A percentile compares a stretch with the other conserved stretches of the same genome.
These are phyloP conservation scores for Pythium apleroticum DNA, from an alignment of 352 stramenopile species.

Conservation along the genomic window DNA sequence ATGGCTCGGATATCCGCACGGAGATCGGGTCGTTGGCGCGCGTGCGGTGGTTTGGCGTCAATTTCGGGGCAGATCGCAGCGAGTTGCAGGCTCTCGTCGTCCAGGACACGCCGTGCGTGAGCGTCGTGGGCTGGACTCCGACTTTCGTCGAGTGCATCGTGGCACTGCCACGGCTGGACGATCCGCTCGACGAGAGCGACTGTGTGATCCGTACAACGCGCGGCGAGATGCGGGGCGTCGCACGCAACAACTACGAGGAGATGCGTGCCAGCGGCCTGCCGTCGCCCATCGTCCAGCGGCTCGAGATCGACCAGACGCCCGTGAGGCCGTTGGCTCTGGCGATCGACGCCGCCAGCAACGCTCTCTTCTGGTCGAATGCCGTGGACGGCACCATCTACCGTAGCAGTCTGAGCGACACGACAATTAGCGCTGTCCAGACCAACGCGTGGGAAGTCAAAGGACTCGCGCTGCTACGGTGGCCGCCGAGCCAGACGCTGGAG, in stretches of 20 bases:
- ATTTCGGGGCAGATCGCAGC: conserved; percentile 38
- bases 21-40: conserved; percentile 41
- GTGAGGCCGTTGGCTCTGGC: conserved; percentile 50
- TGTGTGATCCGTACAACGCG: conserved; percentile 52
- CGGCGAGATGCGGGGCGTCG: conserved; percentile 47
- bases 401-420: conserved; percentile 43
- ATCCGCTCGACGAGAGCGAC: conserved; percentile 29
- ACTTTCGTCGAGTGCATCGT: conserved; percentile 61
- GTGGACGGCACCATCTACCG: conserved; percentile 62
- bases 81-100: conserved; percentile 44
- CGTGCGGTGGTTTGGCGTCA: conserved; percentile 52
- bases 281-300: conserved; percentile 49
- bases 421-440: conserved; percentile 43
- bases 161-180: conserved; percentile 30
- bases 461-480: conserved; percentile 30
- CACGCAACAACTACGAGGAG: conserved; percentile 44
- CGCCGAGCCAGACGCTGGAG: conserved; percentile 2
- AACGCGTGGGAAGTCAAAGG: conserved; percentile 55
- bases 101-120: conserved; percentile 42
- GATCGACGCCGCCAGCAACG: conserved; percentile 33
- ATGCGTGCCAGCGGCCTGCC: conserved; percentile 45
- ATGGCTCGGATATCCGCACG: conserved; percentile 17
- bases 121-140: conserved; percentile 40
- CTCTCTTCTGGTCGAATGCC: conserved; percentile 77
- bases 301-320: conserved; percentile 38